Evolutionary conservation across 352 stramenopile genomes (phyloP), one percentile per base, ranked within the genome.

Genomic region (Pythium insidiosum): DNA sequence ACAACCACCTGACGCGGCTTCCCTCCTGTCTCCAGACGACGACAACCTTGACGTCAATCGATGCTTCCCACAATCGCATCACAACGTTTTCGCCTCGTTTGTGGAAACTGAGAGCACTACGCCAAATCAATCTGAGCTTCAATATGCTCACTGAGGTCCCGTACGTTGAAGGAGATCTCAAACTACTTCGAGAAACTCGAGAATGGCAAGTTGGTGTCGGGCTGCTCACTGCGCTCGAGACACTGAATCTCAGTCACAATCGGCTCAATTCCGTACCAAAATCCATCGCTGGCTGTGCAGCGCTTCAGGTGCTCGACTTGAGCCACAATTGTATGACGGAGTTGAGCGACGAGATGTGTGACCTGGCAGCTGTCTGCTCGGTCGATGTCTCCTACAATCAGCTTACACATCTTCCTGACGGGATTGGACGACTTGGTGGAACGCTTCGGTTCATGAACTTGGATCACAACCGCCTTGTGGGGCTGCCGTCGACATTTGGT

Each of bases 151-250:
- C 53, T 20, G 53, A 75, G 31, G 41, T 84, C 4, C 68, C 71
- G 38, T 84, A 65, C 38, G 53, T 80, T 9, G 71, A 80, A 51
- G 71, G 71, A 20, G 66, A 84, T 38, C 39, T 84, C 21, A 73
- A 73, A 42, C 43, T 84, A 6, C 40, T 84, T 43, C 64, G 71
- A 33, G 72, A 84, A 43, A 84, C 68, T 6, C 50, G 66, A 20
- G 68, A 80, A 38, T 84, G 72, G 72, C 65, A 78, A n/a, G 61
- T 84, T 4, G 64, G 68, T 3, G 47, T 84, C 15, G 71, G 71
- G 0, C 41, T 83, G 18, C 47, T 79, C 6, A 44, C 34, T 5
- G 38, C 34, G 3, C 53, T 85, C 1, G 25, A 73, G 33, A 55
- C 57, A 13, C 53, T 85, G 28, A 15, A 33, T 15, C 28, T 33